A percentile compares a stretch with the other conserved stretches of the same genome.
These are phyloP conservation scores for Brassica carinata DNA, from an alignment of 345 rosid species.

Conservation along the genomic window DNA sequence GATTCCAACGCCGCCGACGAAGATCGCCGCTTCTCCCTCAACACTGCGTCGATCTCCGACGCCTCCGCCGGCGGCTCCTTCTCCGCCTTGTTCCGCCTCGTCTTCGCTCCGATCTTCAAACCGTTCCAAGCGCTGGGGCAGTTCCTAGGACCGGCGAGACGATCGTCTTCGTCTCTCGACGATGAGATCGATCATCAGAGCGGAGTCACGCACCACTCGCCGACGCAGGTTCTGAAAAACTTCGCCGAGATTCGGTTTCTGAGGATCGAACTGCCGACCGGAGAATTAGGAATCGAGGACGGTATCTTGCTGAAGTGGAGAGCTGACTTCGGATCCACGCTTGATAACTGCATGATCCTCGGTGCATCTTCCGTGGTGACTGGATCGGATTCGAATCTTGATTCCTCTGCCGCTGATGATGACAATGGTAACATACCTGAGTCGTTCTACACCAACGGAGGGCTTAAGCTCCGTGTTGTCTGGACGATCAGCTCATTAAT, in stretches of 20 bases:
- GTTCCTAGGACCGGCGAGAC: constrained; percentile 56
- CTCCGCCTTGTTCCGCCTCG: constrained; percentile 53
- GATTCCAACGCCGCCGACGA: constrained; percentile 37
- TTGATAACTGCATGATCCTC: constrained; percentile 84
- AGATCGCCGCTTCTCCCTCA: constrained; percentile 48
- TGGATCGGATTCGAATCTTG: constrained; percentile 27
- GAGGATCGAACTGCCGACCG: constrained; percentile 81
- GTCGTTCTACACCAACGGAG: constrained; percentile 93
- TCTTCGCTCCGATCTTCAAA: constrained; percentile 67
- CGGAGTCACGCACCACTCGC: constrained; percentile 92
- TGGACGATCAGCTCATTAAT: constrained; percentile 95
- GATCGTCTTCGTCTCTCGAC: constrained; percentile 41
- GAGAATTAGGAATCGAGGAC: constrained; percentile 85
- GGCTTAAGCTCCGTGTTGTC: constrained; percentile 85
- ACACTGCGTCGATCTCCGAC: constrained; percentile 36
- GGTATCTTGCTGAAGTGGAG: constrained; percentile 85
- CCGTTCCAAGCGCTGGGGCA: constrained; percentile 76
- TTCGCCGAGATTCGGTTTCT: constrained; percentile 79
- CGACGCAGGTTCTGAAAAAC: constrained; percentile 83
- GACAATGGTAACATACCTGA: constrained; percentile 93
- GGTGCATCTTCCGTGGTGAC: constrained; percentile 76
- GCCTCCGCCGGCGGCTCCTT: constrained; percentile 38
- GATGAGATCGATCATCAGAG: constrained; percentile 64
- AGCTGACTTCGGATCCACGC: constrained; percentile 95
- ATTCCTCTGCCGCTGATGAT: constrained; percentile 42